Evolutionary conservation across 805 yeast species (phyloP).

Genomic region (Candida argentea): DNA sequence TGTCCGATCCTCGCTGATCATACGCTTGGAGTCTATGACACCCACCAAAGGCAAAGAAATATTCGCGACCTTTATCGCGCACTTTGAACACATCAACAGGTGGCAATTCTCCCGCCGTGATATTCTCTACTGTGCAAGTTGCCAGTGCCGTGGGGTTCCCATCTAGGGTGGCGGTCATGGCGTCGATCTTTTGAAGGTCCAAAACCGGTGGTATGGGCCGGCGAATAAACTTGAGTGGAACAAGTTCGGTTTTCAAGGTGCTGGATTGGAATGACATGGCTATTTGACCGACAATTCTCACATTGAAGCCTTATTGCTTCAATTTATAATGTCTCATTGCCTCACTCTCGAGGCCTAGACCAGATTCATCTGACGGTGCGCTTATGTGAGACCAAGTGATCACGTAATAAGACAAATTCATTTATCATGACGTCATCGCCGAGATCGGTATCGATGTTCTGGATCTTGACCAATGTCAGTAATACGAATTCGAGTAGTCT

Average conservation of each 20-base stretch:
- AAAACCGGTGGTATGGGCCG: constrained; percentile 84
- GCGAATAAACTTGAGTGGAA: constrained; percentile 59
- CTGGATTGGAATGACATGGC: constrained; percentile 64
- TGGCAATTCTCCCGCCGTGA: constrained; percentile 58
- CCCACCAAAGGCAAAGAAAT: constrained; percentile 82
- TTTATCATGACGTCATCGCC: too few relatives aligned
- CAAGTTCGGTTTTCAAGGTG: constrained; percentile 40
- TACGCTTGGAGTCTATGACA: constrained; percentile 88
- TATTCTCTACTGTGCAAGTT: constrained; percentile 44
- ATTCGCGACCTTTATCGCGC: constrained; percentile 47
- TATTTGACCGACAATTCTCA: too few relatives aligned
- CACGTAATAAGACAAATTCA: too few relatives aligned
- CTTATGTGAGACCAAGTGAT: too few relatives aligned
- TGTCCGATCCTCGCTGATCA: constrained; percentile 30
- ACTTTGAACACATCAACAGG: constrained; percentile 73
- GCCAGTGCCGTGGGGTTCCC: constrained; percentile 56
- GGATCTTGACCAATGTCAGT: too few relatives aligned
- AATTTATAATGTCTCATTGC: too few relatives aligned
- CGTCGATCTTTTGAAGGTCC: constrained; percentile 61
- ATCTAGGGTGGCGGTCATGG: constrained; percentile 64
- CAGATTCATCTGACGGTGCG: too few relatives aligned
- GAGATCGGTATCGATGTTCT: too few relatives aligned
- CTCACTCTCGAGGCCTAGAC: too few relatives aligned
- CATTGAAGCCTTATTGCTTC: too few relatives aligned
- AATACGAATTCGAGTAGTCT: too few relatives aligned